Percentiles rank a stretch among this genome's conserved stretches.
These are phyloP conservation scores for Dendrobium huoshanense DNA, from an alignment of 106 monocot species.

Conservation along the genomic window DNA sequence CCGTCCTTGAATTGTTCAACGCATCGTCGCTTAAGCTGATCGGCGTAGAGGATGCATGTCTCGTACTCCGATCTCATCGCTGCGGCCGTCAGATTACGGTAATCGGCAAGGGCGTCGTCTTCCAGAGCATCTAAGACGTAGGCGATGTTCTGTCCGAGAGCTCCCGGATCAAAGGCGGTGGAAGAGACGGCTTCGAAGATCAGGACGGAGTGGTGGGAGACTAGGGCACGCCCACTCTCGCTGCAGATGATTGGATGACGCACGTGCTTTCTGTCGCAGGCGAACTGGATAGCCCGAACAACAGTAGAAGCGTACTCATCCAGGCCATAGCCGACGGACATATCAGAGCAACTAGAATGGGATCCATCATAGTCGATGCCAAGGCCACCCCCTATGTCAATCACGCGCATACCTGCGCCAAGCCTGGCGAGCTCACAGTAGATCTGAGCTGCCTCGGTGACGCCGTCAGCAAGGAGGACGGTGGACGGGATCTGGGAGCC, in stretches of 20 bases:
- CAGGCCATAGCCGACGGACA: constrained; percentile 58
- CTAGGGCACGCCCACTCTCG: constrained; percentile 71
- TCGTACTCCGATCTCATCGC: constrained; percentile 52
- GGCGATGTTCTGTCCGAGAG: constrained; percentile 14
- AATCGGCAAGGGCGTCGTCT: constrained; percentile 48
- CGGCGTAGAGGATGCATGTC: constrained; percentile 31
- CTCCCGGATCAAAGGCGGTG: neutral
- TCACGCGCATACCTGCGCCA: constrained; percentile 59
- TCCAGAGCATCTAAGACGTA: constrained; percentile 42
- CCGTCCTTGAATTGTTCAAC: constrained; percentile 86
- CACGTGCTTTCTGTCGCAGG: constrained; percentile 44
- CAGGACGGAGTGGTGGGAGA: constrained; percentile 72
- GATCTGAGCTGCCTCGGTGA: constrained; percentile 68
- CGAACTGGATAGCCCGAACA: constrained; percentile 34
- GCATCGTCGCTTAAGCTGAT: constrained; percentile 67
- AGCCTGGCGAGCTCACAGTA: constrained; percentile 67
- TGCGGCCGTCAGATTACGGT: constrained; percentile 56
- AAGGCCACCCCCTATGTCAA: constrained; percentile 70
- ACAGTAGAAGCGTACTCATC: constrained; percentile 56
- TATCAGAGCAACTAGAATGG: constrained; percentile 44
- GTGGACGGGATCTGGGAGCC: constrained; percentile 77
- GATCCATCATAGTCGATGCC: constrained; percentile 77
- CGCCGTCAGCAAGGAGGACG: constrained; percentile 40
- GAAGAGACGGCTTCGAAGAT: constrained; percentile 60
- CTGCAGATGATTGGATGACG: constrained; percentile 73